Conservation (phyloP, 2,329 filamentous ascomycete species). For the Tolypocladium paradoxum region DNA sequence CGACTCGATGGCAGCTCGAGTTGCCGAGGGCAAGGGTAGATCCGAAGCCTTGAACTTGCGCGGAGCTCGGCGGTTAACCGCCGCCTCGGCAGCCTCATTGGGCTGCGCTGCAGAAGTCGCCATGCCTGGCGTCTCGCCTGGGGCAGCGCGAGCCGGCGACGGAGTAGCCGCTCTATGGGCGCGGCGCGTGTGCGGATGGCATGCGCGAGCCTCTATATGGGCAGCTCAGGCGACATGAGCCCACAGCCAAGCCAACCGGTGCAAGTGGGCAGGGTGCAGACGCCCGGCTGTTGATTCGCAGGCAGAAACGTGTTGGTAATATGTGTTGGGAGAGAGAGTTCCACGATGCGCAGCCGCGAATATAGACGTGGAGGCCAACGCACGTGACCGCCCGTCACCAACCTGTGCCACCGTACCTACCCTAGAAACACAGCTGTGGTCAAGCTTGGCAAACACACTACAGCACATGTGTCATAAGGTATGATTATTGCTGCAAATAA, state of each 20-base stretch:
- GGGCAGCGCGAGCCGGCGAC: neutral
- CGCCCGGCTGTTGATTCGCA: neutral
- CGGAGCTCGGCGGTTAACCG: slow-evolving; percentile 5
- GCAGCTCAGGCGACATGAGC: neutral
- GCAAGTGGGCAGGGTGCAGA: neutral
- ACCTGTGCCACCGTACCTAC: neutral
- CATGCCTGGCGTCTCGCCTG: slow-evolving; percentile 9
- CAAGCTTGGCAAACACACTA: too few relatives aligned
- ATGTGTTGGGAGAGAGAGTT: neutral
- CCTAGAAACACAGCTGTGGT: neutral
- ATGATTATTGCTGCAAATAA: too few relatives aligned
- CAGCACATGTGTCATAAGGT: too few relatives aligned
- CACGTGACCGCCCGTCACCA: neutral
- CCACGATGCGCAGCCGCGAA: slow-evolving; percentile 11
- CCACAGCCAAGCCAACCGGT: neutral
- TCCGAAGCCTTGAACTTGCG: slow-evolving; percentile 63
- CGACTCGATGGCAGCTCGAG: slow-evolving; percentile 61
- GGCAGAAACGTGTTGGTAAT: neutral
- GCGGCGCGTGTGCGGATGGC: neutral
- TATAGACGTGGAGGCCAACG: neutral
- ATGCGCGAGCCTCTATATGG: neutral
- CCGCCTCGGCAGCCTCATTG: slow-evolving; percentile 8
- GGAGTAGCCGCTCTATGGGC: neutral
- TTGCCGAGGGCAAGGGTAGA: slow-evolving; percentile 62
- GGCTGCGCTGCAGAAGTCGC: slow-evolving; percentile 14